phyloP scores from a whole-genome alignment of 345 rosid genomes.

The Ceriops decandra region DNA sequence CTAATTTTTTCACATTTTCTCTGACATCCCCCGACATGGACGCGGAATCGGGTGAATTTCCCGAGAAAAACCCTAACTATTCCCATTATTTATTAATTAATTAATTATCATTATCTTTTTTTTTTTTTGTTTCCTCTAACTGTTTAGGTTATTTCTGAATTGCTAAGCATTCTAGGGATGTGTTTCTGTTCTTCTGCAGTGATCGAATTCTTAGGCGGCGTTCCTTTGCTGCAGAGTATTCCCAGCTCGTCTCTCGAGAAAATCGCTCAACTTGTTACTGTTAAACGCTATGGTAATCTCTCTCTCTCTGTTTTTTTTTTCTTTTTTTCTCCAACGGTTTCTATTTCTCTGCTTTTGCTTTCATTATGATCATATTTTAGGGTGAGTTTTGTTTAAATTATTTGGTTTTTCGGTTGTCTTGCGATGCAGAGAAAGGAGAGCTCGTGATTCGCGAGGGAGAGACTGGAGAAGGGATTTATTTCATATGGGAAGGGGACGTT shows the following conservation, averaged over 20 bases:
- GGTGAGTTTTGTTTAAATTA: neutral
- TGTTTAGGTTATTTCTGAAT: too few relatives aligned
- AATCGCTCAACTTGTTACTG: slow-evolving; percentile 48
- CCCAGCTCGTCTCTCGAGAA: slow-evolving; percentile 62
- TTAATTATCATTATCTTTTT: too few relatives aligned
- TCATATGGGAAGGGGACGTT: slow-evolving; percentile 92
- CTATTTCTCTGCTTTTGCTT: neutral
- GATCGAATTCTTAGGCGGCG: slow-evolving; percentile 64
- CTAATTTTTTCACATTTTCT: too few relatives aligned
- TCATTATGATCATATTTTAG: too few relatives aligned
- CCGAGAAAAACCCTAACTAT: too few relatives aligned
- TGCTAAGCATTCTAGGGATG: neutral
- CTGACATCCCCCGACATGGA: neutral
- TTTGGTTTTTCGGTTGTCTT: slow-evolving; percentile 8
- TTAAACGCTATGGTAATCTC: slow-evolving; percentile 52
- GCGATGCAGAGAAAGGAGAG: slow-evolving; percentile 62
- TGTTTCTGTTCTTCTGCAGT: slow-evolving; percentile 36
- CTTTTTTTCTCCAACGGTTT: too few relatives aligned
- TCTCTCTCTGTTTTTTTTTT: neutral
- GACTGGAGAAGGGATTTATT: slow-evolving; percentile 72
- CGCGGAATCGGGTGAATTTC: neutral
- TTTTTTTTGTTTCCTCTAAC: too few relatives aligned
- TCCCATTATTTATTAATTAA: too few relatives aligned
- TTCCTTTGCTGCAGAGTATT: slow-evolving; percentile 67
- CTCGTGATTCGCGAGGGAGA: slow-evolving; percentile 67